These are phyloP conservation scores for Quercus agrifolia DNA, from an alignment of 306 rosid genomes.

Conservation along the genomic window DNA sequence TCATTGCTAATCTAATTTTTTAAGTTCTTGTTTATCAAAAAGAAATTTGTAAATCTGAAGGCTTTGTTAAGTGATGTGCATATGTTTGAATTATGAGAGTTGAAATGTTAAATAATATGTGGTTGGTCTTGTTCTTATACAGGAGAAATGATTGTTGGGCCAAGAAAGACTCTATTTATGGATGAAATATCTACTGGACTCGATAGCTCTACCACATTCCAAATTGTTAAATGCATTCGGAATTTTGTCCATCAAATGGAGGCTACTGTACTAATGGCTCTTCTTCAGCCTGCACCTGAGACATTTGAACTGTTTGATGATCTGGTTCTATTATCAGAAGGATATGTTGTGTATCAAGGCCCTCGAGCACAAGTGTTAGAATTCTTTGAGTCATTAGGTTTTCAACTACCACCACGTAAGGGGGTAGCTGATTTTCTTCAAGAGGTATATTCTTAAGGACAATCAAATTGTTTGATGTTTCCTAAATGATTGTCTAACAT, in stretches of 20 bases:
- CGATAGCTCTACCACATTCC: conserved; percentile 87
- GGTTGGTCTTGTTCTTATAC: conserved; percentile 2
- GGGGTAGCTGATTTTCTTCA: conserved; percentile 93
- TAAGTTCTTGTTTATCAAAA: background rate
- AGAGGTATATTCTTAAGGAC: conserved; percentile 50
- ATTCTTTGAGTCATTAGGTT: conserved; percentile 75
- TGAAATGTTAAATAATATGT: conserved; percentile 12
- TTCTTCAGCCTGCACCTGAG: conserved; percentile 95
- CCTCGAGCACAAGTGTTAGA: conserved; percentile 62
- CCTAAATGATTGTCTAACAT: background rate
- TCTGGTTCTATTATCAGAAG: conserved; percentile 67
- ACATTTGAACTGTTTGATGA: conserved; percentile 90
- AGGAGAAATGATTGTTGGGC: conserved; percentile 96
- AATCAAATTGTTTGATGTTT: background rate
- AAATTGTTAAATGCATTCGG: conserved; percentile 69
- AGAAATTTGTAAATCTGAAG: background rate
- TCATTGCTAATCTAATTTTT: background rate
- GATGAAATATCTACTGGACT: conserved; percentile 96
- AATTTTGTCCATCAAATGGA: conserved; percentile 87
- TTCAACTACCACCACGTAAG: conserved; percentile 70
- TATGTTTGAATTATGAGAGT: conserved; percentile 10
- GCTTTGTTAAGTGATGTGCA: background rate
- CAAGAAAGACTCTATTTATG: conserved; percentile 78
- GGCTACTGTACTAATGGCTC: conserved; percentile 77
- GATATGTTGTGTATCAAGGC: conserved; percentile 75